These are phyloP conservation scores for Fusarium palustre DNA, from an alignment of 2,329 filamentous ascomycete genomes.

Conservation along the genomic window DNA sequence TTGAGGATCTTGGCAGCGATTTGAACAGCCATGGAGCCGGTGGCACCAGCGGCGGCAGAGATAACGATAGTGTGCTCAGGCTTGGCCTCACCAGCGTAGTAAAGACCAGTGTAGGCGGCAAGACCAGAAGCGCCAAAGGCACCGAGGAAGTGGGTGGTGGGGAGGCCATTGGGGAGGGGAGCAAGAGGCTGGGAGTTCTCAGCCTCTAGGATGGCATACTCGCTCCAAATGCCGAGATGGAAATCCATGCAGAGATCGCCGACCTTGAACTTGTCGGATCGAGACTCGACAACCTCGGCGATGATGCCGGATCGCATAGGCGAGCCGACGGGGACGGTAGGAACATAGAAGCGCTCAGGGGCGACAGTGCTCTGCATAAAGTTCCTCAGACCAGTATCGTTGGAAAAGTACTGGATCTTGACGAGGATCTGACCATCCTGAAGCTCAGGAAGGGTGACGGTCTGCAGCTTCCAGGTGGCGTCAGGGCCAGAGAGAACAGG, in stretches of 20 bases:
- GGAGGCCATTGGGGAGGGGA: conserved; percentile 41
- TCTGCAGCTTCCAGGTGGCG: conserved; percentile 46
- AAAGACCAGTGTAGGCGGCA: conserved; percentile 45
- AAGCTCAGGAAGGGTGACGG: conserved; percentile 41
- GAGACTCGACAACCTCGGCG: conserved; percentile 47
- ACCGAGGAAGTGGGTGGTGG: conserved; percentile 47
- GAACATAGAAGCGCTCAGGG: conserved; percentile 48
- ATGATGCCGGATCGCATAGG: conserved; percentile 49
- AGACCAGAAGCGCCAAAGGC: conserved; percentile 47
- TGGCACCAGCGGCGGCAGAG: conserved; percentile 47
- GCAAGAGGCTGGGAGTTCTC: conserved; percentile 42
- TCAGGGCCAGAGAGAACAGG: conserved; percentile 45
- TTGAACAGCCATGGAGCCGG: conserved; percentile 48
- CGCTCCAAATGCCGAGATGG: conserved; percentile 48
- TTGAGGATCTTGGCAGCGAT: conserved; percentile 47
- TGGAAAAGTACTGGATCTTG: conserved; percentile 47
- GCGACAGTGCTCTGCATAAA: conserved; percentile 48
- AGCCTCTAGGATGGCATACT: conserved; percentile 45
- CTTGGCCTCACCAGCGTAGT: conserved; percentile 44
- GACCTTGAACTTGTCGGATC: conserved; percentile 41
- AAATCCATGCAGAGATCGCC: conserved; percentile 49
- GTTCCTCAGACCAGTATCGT: conserved; percentile 47
- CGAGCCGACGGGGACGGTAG: conserved; percentile 45
- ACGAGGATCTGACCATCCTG: conserved; percentile 47
- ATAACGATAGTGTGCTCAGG: conserved; percentile 48